Conservation (phyloP, 495 filamentous ascomycete species). For the Saxispiralis lemnorum region DNA sequence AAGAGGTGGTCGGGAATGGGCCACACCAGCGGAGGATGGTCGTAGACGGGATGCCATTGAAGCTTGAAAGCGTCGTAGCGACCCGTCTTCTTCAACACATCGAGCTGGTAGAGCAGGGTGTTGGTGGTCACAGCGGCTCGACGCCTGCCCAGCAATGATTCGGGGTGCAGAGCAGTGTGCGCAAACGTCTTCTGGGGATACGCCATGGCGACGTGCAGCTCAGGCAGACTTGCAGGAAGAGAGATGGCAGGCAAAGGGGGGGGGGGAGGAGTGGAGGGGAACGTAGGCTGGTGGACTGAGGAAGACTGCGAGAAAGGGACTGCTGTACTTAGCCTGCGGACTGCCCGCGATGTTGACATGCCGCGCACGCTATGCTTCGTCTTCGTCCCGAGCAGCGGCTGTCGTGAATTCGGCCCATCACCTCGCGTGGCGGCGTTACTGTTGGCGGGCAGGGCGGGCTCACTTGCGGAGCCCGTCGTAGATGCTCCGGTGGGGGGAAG, state of each 20-base stretch:
- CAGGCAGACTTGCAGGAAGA: too few species aligned
- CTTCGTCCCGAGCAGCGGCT: too few species aligned
- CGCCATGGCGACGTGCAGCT: neutral
- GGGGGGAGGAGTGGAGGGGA: neutral
- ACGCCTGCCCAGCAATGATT: neutral
- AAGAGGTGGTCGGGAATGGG: conserved; percentile 34
- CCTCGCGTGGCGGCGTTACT: too few species aligned
- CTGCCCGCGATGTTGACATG: too few species aligned
- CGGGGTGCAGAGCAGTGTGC: neutral
- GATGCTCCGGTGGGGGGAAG: too few species aligned
- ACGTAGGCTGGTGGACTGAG: neutral
- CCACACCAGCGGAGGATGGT: conserved; percentile 30
- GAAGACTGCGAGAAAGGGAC: too few species aligned
- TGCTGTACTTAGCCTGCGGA: too few species aligned
- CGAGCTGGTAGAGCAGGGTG: conserved; percentile 31
- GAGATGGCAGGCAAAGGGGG: too few species aligned
- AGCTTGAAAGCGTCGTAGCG: conserved; percentile 39
- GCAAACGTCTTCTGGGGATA: conserved; percentile 2
- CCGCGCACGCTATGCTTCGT: too few species aligned
- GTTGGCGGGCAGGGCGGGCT: too few species aligned
- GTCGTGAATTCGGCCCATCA: too few species aligned
- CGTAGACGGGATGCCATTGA: conserved; percentile 33
- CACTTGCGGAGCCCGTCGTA: too few species aligned
- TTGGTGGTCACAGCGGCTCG: conserved; percentile 3
- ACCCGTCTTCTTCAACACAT: conserved; percentile 35